These are phyloP conservation scores for Rhododendron simsii DNA, from an alignment of 148 eudicot genomes.

Conservation along the genomic window DNA sequence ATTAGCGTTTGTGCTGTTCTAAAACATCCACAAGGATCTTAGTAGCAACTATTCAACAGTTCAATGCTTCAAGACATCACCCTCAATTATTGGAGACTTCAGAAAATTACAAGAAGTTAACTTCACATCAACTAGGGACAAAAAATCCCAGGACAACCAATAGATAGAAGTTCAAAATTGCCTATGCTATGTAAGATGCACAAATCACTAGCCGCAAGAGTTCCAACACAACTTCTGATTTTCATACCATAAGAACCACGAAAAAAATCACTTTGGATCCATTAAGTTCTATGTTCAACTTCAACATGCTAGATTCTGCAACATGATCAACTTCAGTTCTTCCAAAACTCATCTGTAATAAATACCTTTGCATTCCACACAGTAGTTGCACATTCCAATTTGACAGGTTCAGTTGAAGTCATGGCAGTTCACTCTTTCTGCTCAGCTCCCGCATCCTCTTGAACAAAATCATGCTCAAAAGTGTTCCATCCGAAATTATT, in stretches of 20 bases:
- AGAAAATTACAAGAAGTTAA: not conserved
- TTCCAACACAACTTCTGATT: not conserved
- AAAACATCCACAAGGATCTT: not conserved
- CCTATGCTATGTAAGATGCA: not conserved
- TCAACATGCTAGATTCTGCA: not conserved
- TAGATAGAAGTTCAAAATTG: not conserved
- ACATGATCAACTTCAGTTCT: not conserved
- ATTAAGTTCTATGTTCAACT: not conserved
- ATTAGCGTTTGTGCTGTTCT: not conserved
- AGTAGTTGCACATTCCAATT: conserved; percentile 28
- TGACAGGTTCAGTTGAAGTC: conserved; percentile 15
- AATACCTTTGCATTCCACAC: conserved; percentile 93
- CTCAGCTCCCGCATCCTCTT: conserved; percentile 38
- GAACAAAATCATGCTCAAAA: conserved; percentile 91
- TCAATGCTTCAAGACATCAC: not conserved
- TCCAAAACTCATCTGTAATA: not conserved
- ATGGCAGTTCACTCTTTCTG: conserved; percentile 35
- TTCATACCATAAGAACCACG: not conserved
- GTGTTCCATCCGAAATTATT: conserved; percentile 31
- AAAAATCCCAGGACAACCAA: not conserved
- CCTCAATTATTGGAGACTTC: not conserved
- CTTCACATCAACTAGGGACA: not conserved
- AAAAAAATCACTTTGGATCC: not conserved
- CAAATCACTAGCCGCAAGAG: not conserved
- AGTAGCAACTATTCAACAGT: conserved; percentile 1